Base-by-base conservation (phyloP, 257 asterid species). In the Solanum virginianum region DNA sequence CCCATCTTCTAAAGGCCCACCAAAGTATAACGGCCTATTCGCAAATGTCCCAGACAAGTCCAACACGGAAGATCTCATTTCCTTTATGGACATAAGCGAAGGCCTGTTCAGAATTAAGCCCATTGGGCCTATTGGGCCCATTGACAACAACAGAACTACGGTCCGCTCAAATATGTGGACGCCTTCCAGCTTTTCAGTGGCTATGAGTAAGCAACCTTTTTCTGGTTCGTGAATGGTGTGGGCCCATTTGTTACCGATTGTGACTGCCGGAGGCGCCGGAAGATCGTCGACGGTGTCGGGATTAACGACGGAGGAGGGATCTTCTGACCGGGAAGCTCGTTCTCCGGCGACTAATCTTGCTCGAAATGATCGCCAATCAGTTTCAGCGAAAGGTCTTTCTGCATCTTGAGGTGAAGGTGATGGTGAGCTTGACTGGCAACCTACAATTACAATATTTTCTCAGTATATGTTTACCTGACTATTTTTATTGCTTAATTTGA, bases 11-110 rank as follows among this genome's bases (percentile, higher is more conserved):
- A 93, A 29, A 7, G 99, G 99, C 54, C 99, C 99, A 9, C 99
- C 99, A 60, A 93, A 96, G 91, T 90, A 93, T 89, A 96, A 75
- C 0, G 98, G 94, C 88, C 92, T 80, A 15, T 93, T 96, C 0
- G 95, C 88, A 62, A 96, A 96, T 1, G 92, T 85, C 3, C 91
- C 97, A 0, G 92, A 77, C 2, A 82, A 85, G 66, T 92, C 98
- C 86, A 93, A 36, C 1, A 85, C 85, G 6, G 95, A 86, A 0
- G 98, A 89, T 54, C 86, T 90, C 94, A 91, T 93, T 68, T 94
- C 98, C 88, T 93, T 94, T 63, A 96, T 94, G 72, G 99, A 96
- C 98, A 96, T 94, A 7, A 94, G 93, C 0, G 98, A 94, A 20
- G 99, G 98, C 87, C 98, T 63, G 93, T 96, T 96, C 62, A 96